Percentiles rank a stretch among this genome's conserved stretches.
These are phyloP conservation scores for Nemania sp. DNA, from an alignment of 2,329 filamentous ascomycete species.

Conservation along the genomic window DNA sequence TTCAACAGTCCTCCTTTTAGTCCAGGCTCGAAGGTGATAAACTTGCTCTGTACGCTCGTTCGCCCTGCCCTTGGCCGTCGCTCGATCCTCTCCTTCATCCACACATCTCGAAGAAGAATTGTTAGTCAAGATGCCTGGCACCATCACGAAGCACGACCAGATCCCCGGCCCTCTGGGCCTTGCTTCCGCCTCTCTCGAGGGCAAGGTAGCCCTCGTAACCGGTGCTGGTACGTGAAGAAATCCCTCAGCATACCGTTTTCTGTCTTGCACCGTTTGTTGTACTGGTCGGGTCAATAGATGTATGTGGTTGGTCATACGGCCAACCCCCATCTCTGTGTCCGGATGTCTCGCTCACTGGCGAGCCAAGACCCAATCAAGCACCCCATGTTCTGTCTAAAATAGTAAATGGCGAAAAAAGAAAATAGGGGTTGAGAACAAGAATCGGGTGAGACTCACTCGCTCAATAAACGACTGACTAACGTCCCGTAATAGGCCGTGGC, in stretches of 20 bases:
- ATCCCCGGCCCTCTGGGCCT: slow-evolving; percentile 47
- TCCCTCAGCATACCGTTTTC: background rate
- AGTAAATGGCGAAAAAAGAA: slow-evolving; percentile 17
- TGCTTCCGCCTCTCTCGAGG: slow-evolving; percentile 45
- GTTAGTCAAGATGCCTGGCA: slow-evolving; percentile 42
- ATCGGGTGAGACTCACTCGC: background rate
- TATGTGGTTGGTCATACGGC: slow-evolving; percentile 13
- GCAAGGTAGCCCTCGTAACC: slow-evolving; percentile 46
- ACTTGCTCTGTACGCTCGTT: background rate
- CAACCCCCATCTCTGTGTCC: slow-evolving; percentile 35
- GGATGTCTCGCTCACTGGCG: slow-evolving; percentile 16
- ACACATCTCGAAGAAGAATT: background rate
- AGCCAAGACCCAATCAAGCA: slow-evolving; percentile 18
- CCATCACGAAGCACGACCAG: slow-evolving; percentile 44
- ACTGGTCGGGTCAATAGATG: background rate
- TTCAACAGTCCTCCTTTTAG: background rate
- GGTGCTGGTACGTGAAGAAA: slow-evolving; percentile 44
- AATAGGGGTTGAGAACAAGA: no score
- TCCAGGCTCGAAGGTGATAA: background rate
- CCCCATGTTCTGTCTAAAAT: background rate
- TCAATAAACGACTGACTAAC: slow-evolving; percentile 13
- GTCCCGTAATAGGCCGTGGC: slow-evolving; percentile 56
- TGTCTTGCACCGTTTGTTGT: background rate
- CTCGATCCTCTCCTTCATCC: slow-evolving; percentile 1
- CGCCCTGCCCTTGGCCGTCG: slow-evolving; percentile 1